These are phyloP conservation scores for Hypoxylon crocopeplum DNA, from an alignment of 495 filamentous ascomycete species.

Conservation along the genomic window DNA sequence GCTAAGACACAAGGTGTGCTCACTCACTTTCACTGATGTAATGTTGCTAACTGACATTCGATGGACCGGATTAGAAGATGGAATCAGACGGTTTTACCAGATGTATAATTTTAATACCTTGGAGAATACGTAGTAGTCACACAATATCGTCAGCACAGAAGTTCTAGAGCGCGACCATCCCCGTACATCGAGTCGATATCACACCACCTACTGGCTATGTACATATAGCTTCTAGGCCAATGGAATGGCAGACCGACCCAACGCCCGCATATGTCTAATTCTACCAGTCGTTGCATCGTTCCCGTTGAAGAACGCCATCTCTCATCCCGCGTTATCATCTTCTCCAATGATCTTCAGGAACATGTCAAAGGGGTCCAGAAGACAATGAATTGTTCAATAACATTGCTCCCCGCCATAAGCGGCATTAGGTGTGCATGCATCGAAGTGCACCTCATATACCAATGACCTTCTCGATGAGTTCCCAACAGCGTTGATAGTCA, in stretches of 20 bases:
- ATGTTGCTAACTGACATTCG: too few relatives aligned
- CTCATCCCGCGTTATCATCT: conserved; percentile 16
- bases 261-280: too few relatives aligned
- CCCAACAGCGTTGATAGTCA: not conserved
- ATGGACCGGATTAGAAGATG: too few relatives aligned
- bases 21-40: too few relatives aligned
- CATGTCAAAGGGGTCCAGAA: conserved; percentile 11
- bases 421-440: conserved; percentile 9
- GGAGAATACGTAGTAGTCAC: conserved; percentile 5
- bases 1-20: too few relatives aligned
- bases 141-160: conserved; percentile 6
- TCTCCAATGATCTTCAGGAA: conserved; percentile 29
- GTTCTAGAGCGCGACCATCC: conserved; percentile 20
- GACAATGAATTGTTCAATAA: conserved; percentile 27
- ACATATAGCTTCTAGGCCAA: too few relatives aligned
- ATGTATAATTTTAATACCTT: too few relatives aligned
- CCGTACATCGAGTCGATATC: conserved; percentile 11
- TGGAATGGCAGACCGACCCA: too few relatives aligned
- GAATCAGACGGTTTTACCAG: too few relatives aligned
- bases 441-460: not conserved
- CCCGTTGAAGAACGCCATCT: conserved; percentile 22
- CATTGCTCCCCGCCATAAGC: conserved; percentile 10
- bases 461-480: conserved; percentile 9
- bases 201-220: conserved; percentile 23
- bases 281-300: conserved; percentile 6